A percentile compares a stretch with the other conserved stretches of the same genome.
Conservation (phyloP, 495 filamentous ascomycete species). For the Penicillium desertorum region DNA sequence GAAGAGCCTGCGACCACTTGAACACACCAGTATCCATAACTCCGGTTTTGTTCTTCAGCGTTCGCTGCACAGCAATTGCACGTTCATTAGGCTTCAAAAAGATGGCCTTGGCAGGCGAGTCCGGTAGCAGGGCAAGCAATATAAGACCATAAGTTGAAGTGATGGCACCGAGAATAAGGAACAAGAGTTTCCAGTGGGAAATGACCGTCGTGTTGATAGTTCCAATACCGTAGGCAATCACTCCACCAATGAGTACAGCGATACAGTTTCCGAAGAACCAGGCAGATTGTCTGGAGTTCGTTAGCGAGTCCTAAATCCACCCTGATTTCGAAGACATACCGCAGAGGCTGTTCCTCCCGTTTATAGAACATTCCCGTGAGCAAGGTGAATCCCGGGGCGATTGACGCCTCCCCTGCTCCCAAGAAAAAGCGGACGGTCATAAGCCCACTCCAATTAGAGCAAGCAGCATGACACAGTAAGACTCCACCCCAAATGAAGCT, state of each 20-base stretch:
- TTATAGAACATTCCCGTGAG: slow-evolving; percentile 55
- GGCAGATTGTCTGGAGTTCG: slow-evolving; percentile 24
- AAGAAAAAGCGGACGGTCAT: slow-evolving; percentile 54
- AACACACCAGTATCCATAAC: slow-evolving; percentile 43
- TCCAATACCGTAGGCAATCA: slow-evolving; percentile 59
- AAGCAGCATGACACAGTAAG: slow-evolving; percentile 46
- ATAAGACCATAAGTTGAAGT: slow-evolving; percentile 53
- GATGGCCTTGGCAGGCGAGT: slow-evolving; percentile 52
- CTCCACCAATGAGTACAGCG: slow-evolving; percentile 58
- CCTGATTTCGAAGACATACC: slow-evolving; percentile 27
- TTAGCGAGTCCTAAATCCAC: background rate
- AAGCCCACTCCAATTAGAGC: slow-evolving; percentile 50
- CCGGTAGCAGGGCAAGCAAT: slow-evolving; percentile 53
- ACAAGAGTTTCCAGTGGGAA: slow-evolving; percentile 52
- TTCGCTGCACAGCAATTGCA: slow-evolving; percentile 32
- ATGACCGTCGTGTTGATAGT: slow-evolving; percentile 35
- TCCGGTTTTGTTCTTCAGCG: slow-evolving; percentile 56
- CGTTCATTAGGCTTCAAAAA: slow-evolving; percentile 56
- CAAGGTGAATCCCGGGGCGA: slow-evolving; percentile 34
- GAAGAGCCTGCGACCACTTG: slow-evolving; percentile 33
- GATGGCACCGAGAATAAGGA: slow-evolving; percentile 57
- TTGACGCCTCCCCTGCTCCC: slow-evolving; percentile 56
- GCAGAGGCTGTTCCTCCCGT: slow-evolving; percentile 49
- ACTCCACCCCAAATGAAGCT: slow-evolving; percentile 41
- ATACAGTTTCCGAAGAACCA: slow-evolving; percentile 63